Base-by-base conservation (phyloP, 2,329 filamentous ascomycete species). In the Bipolaris oryzae region DNA sequence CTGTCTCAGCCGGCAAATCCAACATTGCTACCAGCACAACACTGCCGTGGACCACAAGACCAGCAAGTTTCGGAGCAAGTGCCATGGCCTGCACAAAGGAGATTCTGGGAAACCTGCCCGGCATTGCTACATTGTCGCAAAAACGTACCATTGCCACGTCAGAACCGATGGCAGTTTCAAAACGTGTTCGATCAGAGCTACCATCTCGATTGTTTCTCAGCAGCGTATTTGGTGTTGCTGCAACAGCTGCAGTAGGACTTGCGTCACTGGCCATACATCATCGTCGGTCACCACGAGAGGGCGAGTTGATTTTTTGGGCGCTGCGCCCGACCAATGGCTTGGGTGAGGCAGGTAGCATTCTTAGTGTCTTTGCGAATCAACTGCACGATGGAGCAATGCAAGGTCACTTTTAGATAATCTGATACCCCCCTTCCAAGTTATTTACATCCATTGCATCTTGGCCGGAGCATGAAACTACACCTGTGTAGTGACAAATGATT, bases 251-350 rank as follows among this genome's bases (percentile, higher is more conserved):
- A 18, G 59, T 69, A 21, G 68, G 71, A 1, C 50, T 76, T 18
- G 63, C 62, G 13, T 67, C 64, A 11, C 52, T 74, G 49, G 73
- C 73, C 13, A 56, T 74, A 16, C 67, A 70, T 39, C 72, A 74
- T 48, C 67, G 71, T 18, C 71, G 68, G 11, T 70, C 68, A 23
- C 72, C 74, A 18, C 67, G 73, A 7, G 64, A 72, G 10, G 72
- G 70, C 3, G 65, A 68, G 4, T 55, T 76, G 15, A 69, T 76
- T n/a, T 75, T 76, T 44, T 70, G 71, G 67, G 70, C 72, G 18
- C 46, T 73, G 16, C 70, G 71, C 7, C 63, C 69, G 39, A 59
- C 55, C 9, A 54, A 55, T 18, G 62, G 66, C 3, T 52, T 74
- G 23, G 74, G 71, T 50, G 71, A 74, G 45, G 73, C 72, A 33